Conservation (phyloP, 2,329 filamentous ascomycete genomes). For the Penicillium aurantiogriseum region DNA sequence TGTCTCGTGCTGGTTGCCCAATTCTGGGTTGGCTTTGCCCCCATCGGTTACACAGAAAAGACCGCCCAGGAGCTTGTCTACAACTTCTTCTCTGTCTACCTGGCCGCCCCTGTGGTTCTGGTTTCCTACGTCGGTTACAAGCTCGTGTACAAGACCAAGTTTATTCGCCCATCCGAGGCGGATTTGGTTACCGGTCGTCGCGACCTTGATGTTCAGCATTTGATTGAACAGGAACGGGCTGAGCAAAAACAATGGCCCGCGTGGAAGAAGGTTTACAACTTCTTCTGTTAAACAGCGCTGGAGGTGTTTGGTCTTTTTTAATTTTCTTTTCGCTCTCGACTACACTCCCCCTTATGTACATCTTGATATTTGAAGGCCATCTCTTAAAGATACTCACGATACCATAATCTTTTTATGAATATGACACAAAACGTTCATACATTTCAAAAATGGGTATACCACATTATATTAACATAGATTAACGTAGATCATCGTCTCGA, state of each 20-base stretch:
- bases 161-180: slow-evolving; percentile 71
- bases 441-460: background rate
- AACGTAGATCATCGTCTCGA: slow-evolving; percentile 10
- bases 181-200: slow-evolving; percentile 82
- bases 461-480: background rate
- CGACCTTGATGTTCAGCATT: slow-evolving; percentile 75
- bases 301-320: slow-evolving; percentile 4
- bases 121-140: slow-evolving; percentile 71
- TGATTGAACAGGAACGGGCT: slow-evolving; percentile 76
- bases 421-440: background rate
- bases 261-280: slow-evolving; percentile 76
- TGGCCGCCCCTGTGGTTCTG: slow-evolving; percentile 58
- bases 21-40: slow-evolving; percentile 83
- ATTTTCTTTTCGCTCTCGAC: background rate
- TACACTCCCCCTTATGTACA: background rate
- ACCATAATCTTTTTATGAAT: slow-evolving; percentile 4
- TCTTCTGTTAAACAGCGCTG: slow-evolving; percentile 58
- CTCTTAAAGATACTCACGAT: background rate
- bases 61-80: slow-evolving; percentile 51
- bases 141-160: slow-evolving; percentile 65
- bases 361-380: background rate
- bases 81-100: slow-evolving; percentile 67
- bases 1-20: slow-evolving; percentile 73
- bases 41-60: slow-evolving; percentile 58
- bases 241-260: slow-evolving; percentile 69